Evolutionary conservation across 257 asterid genomes (phyloP).

Genomic region (Solanum virginianum): DNA sequence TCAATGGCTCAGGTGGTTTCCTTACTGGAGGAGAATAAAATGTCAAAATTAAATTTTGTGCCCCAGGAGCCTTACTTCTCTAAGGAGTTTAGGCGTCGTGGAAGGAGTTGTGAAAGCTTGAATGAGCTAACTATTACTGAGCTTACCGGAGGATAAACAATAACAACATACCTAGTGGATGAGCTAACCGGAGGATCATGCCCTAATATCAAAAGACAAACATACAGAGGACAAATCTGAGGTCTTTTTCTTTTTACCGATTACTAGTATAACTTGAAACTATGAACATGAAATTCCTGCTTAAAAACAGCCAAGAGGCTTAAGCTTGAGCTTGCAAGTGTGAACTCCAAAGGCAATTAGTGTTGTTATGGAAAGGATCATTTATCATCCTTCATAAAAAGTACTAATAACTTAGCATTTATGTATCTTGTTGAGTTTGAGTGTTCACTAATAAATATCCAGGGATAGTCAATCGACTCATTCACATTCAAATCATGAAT

Average conservation of each 20-base stretch:
- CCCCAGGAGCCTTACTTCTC: conserved; percentile 34
- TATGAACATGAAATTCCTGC: neutral
- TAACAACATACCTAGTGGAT: too few relatives aligned
- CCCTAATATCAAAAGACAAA: neutral
- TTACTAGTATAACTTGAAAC: neutral
- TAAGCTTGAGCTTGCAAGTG: neutral
- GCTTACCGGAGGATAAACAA: neutral
- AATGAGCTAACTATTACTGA: neutral
- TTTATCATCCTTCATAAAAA: neutral
- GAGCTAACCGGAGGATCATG: neutral
- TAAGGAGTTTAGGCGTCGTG: neutral
- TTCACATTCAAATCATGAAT: neutral
- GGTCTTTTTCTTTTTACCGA: neutral
- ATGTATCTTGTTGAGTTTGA: neutral
- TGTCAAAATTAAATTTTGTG: neutral
- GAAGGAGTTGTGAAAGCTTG: neutral
- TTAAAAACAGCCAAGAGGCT: neutral
- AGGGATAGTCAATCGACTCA: neutral
- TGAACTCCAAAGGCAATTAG: neutral
- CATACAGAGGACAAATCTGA: neutral
- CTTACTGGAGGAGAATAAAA: conserved; percentile 22
- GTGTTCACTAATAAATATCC: neutral
- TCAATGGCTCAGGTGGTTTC: conserved; percentile 19
- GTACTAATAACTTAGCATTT: neutral
- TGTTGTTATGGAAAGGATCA: neutral